Evolutionary conservation across 2,329 filamentous ascomycete genomes (phyloP).

Genomic region (Aspergillus novoparasiticus): DNA sequence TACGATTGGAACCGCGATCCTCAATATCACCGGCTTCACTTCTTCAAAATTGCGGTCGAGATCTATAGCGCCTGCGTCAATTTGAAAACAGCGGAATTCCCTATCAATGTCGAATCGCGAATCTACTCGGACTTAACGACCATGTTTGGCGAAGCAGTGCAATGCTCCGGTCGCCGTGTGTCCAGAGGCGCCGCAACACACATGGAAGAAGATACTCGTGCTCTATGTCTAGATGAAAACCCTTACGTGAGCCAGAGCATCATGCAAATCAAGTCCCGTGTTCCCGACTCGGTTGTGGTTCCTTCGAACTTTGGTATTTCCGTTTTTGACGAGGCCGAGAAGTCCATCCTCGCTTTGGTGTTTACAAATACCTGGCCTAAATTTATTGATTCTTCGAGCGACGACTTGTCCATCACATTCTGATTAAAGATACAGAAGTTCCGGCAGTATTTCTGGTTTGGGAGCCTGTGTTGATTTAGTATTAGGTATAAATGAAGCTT

Average conservation of each 20-base stretch:
- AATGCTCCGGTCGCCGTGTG: not conserved
- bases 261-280: not conserved
- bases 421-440: not conserved
- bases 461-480: not conserved
- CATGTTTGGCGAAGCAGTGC: not conserved
- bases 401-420: not conserved
- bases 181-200: not conserved
- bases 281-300: not conserved
- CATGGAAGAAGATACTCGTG: not conserved
- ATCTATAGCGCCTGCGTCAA: not conserved
- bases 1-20: not conserved
- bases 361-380: conserved; percentile 1
- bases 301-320: not conserved
- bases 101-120: not conserved
- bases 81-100: not conserved
- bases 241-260: not conserved
- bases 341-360: not conserved
- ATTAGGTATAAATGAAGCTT: not conserved
- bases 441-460: not conserved
- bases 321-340: not conserved
- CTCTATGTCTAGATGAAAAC: not conserved
- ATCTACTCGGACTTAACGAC: not conserved
- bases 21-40: not conserved
- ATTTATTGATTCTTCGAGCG: conserved; percentile 1
- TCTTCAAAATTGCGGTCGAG: not conserved